Evolutionary conservation across 23 red algal genomes (phyloP).

Genomic region (Rhodosorus marinus): DNA sequence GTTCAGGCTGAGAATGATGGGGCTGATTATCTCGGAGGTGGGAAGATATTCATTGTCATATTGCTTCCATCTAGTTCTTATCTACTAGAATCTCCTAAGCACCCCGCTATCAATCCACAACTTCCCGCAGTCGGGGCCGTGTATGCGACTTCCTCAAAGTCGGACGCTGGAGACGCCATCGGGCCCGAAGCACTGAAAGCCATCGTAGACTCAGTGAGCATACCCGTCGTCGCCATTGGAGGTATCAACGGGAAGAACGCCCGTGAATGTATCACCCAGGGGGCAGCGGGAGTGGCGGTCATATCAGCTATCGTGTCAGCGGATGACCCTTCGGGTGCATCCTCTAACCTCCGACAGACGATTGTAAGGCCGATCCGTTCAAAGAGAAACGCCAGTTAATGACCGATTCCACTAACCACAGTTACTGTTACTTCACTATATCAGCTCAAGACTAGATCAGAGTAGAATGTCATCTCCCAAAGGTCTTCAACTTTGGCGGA

Average conservation of each 20-base stretch:
- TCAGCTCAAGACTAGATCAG: too few relatives aligned
- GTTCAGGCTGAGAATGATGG: constrained; percentile 11
- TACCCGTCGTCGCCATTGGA: constrained; percentile 85
- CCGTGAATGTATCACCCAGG: constrained; percentile 9
- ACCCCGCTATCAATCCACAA: neutral
- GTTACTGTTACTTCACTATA: too few relatives aligned
- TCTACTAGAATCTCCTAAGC: neutral
- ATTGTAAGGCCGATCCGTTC: too few relatives aligned
- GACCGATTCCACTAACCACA: too few relatives aligned
- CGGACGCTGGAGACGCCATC: constrained; percentile 69
- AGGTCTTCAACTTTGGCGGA: too few relatives aligned
- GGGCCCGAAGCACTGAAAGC: constrained; percentile 17
- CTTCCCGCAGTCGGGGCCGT: constrained; percentile 28
- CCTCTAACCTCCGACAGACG: too few relatives aligned
- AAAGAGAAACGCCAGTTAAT: too few relatives aligned
- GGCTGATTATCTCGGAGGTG: constrained; percentile 54
- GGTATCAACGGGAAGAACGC: constrained; percentile 40
- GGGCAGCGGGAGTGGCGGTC: constrained; percentile 62
- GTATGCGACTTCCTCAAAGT: constrained; percentile 46
- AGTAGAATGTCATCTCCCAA: too few relatives aligned
- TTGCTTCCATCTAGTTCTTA: neutral
- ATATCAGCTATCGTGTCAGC: constrained; percentile 63
- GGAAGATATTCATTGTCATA: neutral
- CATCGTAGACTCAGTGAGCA: constrained; percentile 6
- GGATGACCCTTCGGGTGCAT: constrained; percentile 11